Base-by-base conservation (phyloP, 108 stramenopile species). In the Schizochytrium sp. region DNA sequence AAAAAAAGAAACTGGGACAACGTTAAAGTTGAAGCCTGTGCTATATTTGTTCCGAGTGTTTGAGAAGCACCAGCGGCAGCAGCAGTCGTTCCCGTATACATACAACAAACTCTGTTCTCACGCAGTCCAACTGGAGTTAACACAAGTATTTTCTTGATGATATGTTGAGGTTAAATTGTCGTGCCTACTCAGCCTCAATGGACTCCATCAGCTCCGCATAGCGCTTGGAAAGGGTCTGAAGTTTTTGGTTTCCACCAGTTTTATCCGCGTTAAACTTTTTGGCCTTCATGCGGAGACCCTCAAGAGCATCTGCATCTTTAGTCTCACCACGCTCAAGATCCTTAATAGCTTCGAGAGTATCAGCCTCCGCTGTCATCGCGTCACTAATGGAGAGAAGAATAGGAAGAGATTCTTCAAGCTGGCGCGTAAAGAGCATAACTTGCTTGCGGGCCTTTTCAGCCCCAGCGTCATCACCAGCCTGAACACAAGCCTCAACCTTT, bases 331-430 rank as follows among this genome's bases (percentile, higher is more conserved):
- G 47, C 45, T 3, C 53, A 28, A 55, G 76, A 5, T 10, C 15
- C 13, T 49, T 5, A 28, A 83, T 17, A 0, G 47, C 76, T 10
- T 83, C 76, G 15, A 83, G 76, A 38, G 28, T 53, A n/a, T 83
- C 96, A 46, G 89, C 92, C 91, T 93, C 15, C 47, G 45, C 45
- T 50, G 95, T 96, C 96, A 96, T 96, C 46, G 97, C 97, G 89
- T 97, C 96, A 45, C 95, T 93, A 46, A 97, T 97, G 72, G 91
- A 91, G 0, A 96, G 96, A 55, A 97, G 90, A 28, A 97, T 95
- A 4, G 97, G 97, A 89, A 96, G 96, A 46, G 96, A 94, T 89
- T 96, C 97, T 61, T 96, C 94, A 55, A 97, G 91, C 90, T 97
- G 97, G 56, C 91, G 89, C 4, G 96, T 96, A 72, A 96, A 95